phyloP scores from a whole-genome alignment of 768 basidiomycete genomes.

The Kondoa malvinella region DNA sequence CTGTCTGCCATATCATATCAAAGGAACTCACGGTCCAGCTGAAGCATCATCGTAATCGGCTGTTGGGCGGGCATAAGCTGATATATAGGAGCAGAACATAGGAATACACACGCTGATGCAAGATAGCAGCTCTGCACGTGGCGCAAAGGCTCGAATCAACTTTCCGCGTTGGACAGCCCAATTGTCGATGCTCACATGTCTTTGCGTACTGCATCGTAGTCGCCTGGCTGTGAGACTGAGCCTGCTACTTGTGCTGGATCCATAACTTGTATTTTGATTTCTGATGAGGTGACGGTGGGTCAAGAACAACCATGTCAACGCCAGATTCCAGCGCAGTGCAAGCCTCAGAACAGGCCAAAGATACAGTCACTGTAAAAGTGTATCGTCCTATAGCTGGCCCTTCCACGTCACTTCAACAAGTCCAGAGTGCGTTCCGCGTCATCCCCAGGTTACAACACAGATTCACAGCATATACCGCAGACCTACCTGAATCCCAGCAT shows the following conservation, averaged over 20 bases:
- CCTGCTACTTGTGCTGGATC: background rate
- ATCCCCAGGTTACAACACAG: background rate
- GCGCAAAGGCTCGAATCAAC: background rate
- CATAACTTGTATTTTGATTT: background rate
- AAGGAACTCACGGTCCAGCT: background rate
- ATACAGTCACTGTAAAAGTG: background rate
- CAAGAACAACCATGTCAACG: background rate
- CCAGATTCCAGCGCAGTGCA: background rate
- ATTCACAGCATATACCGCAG: background rate
- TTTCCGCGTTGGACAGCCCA: background rate
- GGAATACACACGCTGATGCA: background rate
- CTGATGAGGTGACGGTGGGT: background rate
- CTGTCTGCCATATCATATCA: background rate
- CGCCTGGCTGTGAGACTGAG: background rate
- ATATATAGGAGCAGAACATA: background rate
- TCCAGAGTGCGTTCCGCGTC: background rate
- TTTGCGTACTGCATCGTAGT: background rate
- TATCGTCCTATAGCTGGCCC: background rate
- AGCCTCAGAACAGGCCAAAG: background rate
- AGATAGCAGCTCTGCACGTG: background rate
- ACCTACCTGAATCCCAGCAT: slow-evolving; percentile 15
- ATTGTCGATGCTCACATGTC: background rate
- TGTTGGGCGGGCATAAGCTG: slow-evolving; percentile 24
- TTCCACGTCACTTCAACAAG: background rate
- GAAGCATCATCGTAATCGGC: background rate